Evolutionary conservation across 75 land plant species (phyloP).

Genomic region (Pseudotsuga menziesii): DNA sequence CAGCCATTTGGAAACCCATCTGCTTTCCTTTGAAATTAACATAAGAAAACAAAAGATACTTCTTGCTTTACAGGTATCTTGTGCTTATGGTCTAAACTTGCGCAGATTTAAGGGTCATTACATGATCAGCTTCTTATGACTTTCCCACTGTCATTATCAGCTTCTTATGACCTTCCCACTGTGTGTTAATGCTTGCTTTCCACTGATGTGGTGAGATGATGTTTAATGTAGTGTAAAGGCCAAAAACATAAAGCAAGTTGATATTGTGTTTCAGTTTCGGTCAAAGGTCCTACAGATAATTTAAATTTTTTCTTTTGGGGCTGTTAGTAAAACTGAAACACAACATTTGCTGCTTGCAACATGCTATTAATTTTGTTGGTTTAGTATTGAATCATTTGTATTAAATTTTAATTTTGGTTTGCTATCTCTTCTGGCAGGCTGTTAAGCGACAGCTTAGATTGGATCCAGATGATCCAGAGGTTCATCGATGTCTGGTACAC

Average conservation of each 20-base stretch:
- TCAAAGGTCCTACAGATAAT: background rate
- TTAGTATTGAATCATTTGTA: background rate
- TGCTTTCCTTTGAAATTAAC: slow-evolving; percentile 90
- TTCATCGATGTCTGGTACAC: slow-evolving; percentile 89
- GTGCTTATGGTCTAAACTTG: background rate
- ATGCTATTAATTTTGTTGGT: background rate
- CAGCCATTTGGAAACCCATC: slow-evolving; percentile 82
- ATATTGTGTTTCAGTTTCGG: background rate
- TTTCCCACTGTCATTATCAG: no score
- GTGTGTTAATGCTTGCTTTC: no score
- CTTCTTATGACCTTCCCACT: no score
- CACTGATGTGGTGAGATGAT: no score
- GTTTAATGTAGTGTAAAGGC: background rate
- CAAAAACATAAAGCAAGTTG: background rate
- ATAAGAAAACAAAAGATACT: slow-evolving; percentile 84
- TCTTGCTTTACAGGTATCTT: slow-evolving; percentile 88
- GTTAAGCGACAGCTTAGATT: slow-evolving; percentile 70
- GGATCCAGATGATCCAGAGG: slow-evolving; percentile 67
- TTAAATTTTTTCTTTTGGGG: background rate
- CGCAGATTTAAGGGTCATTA: background rate
- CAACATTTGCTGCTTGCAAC: background rate
- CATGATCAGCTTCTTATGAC: no score
- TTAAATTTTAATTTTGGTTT: background rate
- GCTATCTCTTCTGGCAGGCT: slow-evolving; percentile 49
- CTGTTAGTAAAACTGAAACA: background rate